Conservation (phyloP, 2,329 filamentous ascomycete genomes). For the Thielaviopsis cerberus region DNA sequence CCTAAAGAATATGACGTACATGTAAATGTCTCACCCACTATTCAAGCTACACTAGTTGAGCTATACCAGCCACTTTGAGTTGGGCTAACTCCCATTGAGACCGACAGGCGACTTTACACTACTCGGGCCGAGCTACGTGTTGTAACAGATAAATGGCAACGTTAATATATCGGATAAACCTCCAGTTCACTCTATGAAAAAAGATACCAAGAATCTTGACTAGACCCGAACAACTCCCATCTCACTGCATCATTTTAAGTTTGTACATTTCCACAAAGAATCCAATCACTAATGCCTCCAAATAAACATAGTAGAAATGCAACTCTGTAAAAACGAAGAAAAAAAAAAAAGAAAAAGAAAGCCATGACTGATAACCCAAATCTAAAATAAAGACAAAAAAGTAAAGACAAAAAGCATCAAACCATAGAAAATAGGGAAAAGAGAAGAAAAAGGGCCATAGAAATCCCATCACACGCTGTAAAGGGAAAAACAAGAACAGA, state of each 20-base stretch:
- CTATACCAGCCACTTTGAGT: too few species aligned
- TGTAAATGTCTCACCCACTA: too few species aligned
- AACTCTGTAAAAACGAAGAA: neutral
- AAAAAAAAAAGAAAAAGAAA: neutral
- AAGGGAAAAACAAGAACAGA: neutral
- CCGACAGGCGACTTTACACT: too few species aligned
- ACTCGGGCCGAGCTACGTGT: too few species aligned
- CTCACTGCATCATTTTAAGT: neutral
- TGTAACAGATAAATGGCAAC: too few species aligned
- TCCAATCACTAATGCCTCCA: neutral
- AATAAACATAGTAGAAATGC: neutral
- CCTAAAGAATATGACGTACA: too few species aligned
- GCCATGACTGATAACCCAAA: conserved; percentile 1
- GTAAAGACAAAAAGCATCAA: too few species aligned
- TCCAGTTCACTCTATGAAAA: neutral
- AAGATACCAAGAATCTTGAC: neutral
- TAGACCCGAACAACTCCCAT: too few species aligned
- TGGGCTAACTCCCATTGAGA: too few species aligned
- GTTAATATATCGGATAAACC: neutral
- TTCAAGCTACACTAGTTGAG: too few species aligned
- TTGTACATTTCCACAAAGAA: neutral
- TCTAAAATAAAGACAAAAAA: neutral
- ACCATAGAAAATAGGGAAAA: neutral
- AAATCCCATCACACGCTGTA: neutral
- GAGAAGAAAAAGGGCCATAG: neutral